phyloP scores from a whole-genome alignment of 164 flowering plant genomes.

The Liquidambar formosana region DNA sequence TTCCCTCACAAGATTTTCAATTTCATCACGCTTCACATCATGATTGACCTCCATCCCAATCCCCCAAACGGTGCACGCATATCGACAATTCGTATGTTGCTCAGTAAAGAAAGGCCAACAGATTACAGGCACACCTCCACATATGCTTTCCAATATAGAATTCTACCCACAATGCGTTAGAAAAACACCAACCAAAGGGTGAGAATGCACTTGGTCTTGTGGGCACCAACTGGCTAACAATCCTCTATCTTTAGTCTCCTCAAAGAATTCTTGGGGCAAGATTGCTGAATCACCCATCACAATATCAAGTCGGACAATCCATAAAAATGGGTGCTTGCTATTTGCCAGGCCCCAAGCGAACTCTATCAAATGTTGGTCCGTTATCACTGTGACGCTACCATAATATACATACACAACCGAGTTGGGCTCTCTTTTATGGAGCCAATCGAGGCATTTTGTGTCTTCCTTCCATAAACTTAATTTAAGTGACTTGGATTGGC shows the following conservation, averaged over 20 bases:
- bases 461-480: conserved; percentile 9
- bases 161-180: conserved; percentile 8
- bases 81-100: conserved; percentile 5
- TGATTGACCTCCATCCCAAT: conserved; percentile 4
- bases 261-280: no score
- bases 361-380: conserved; percentile 5
- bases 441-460: neutral
- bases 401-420: conserved; percentile 9
- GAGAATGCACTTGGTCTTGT: neutral
- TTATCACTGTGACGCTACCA: conserved; percentile 1
- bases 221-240: no score
- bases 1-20: conserved; percentile 1
- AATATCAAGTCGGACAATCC: conserved; percentile 6
- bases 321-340: conserved; percentile 10
- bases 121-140: neutral
- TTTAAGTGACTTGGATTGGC: neutral
- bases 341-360: conserved; percentile 11
- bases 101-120: conserved; percentile 12
- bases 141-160: conserved; percentile 3
- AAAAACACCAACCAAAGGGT: neutral
- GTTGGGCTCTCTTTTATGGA: neutral
- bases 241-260: neutral
- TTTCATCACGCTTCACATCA: conserved; percentile 7
- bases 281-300: conserved; percentile 4
- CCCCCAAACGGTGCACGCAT: conserved; percentile 5